These are phyloP conservation scores for Syzygium aromaticum DNA, from an alignment of 345 rosid species.

Conservation along the genomic window DNA sequence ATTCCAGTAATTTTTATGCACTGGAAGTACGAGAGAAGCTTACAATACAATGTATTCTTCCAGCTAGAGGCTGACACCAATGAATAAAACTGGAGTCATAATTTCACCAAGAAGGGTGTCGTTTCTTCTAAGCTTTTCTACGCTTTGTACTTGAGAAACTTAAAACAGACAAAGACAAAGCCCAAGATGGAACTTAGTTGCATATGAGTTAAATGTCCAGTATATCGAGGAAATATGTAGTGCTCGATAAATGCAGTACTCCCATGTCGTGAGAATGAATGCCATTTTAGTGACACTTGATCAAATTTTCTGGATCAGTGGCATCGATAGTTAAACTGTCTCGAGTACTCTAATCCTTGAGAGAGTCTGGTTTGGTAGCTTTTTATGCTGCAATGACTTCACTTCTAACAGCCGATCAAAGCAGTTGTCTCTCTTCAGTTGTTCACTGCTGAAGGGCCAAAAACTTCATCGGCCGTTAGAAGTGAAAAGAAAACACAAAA, in stretches of 20 bases:
- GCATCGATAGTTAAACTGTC: neutral
- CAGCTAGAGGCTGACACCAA: neutral
- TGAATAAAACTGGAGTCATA: neutral
- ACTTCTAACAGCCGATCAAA: neutral
- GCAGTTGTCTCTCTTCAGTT: neutral
- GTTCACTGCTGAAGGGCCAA: neutral
- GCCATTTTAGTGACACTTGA: neutral
- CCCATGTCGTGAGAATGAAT: neutral
- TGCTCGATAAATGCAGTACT: neutral
- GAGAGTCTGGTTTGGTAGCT: neutral
- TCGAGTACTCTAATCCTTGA: neutral
- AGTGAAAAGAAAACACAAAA: neutral
- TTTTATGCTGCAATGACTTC: neutral
- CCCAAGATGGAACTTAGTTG: neutral
- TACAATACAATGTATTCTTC: neutral
- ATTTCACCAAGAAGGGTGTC: neutral
- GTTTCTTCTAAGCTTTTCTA: neutral
- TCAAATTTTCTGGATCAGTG: neutral
- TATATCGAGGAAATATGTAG: neutral
- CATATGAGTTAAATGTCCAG: neutral
- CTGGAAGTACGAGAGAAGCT: neutral
- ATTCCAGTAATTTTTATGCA: neutral
- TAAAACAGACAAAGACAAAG: neutral
- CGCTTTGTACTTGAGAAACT: neutral
- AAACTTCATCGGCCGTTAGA: neutral